Conservation (phyloP, 176 grass and related monocot species). For the Alopecurus myosuroides region DNA sequence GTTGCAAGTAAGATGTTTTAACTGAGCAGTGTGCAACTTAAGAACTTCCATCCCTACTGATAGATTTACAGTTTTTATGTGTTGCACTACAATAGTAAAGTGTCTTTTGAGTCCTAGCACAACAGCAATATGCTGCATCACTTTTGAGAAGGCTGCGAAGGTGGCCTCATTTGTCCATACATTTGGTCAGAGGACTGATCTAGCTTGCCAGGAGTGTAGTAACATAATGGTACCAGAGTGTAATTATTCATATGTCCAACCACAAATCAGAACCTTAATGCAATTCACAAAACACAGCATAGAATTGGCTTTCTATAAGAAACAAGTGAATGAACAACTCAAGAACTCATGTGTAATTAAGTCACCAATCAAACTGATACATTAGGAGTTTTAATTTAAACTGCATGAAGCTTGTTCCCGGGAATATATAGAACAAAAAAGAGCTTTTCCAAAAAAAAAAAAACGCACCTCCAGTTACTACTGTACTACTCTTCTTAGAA, state of each 20-base stretch:
- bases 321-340: neutral
- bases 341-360: constrained; percentile 1
- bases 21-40: neutral
- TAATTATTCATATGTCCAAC: neutral
- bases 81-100: neutral
- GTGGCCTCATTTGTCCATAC: neutral
- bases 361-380: neutral
- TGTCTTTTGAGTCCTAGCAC: neutral
- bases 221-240: neutral
- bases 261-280: neutral
- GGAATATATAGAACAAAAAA: neutral
- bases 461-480: constrained; percentile 11
- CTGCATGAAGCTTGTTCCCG: neutral
- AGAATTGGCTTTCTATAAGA: neutral
- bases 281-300: neutral
- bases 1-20: neutral
- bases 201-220: neutral
- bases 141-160: neutral
- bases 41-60: neutral
- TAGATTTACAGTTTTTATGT: neutral
- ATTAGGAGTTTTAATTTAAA: neutral
- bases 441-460: neutral
- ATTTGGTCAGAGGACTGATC: neutral
- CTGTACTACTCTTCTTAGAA: constrained; percentile 17
- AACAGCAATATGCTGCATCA: neutral